Conservation (phyloP, 768 basidiomycete genomes). For the Inosperma sp. region DNA sequence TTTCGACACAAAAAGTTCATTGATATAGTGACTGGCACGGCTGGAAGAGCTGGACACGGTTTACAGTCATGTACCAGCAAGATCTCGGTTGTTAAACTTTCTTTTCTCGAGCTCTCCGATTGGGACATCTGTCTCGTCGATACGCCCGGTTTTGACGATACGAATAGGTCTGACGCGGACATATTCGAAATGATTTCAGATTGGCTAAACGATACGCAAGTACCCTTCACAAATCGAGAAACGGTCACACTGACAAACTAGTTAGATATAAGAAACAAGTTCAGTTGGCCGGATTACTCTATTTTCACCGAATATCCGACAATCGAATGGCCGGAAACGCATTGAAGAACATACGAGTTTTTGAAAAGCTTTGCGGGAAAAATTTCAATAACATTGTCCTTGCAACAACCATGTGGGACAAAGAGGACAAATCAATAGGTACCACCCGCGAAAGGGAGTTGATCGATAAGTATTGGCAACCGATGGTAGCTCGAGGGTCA, state of each 20-base stretch:
- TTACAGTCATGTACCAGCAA: conserved; percentile 12
- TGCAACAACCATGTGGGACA: conserved; percentile 15
- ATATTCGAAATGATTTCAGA: conserved; percentile 14
- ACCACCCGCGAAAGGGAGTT: conserved; percentile 12
- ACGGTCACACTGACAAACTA: background rate
- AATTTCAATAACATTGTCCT: conserved; percentile 13
- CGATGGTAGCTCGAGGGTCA: conserved; percentile 9
- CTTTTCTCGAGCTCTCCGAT: conserved; percentile 11
- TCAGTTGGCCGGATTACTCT: conserved; percentile 12
- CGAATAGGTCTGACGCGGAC: conserved; percentile 12
- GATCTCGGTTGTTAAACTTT: conserved; percentile 15
- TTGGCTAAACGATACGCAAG: conserved; percentile 14
- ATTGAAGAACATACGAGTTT: conserved; percentile 5
- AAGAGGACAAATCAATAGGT: conserved; percentile 1
- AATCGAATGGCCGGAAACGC: background rate
- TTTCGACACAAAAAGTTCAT: conserved; percentile 12
- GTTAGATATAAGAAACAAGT: conserved; percentile 9
- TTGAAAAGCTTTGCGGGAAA: conserved; percentile 12
- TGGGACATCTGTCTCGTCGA: conserved; percentile 23
- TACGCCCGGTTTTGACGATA: conserved; percentile 29
- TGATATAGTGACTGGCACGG: conserved; percentile 1
- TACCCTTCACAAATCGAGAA: background rate
- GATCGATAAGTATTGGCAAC: conserved; percentile 7
- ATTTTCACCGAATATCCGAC: conserved; percentile 11
- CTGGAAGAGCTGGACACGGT: conserved; percentile 1